Percentiles rank a stretch among this genome's conserved stretches.
These are phyloP conservation scores for Scenedesmus sp. DNA, from an alignment of 163 green algal species.

Conservation along the genomic window DNA sequence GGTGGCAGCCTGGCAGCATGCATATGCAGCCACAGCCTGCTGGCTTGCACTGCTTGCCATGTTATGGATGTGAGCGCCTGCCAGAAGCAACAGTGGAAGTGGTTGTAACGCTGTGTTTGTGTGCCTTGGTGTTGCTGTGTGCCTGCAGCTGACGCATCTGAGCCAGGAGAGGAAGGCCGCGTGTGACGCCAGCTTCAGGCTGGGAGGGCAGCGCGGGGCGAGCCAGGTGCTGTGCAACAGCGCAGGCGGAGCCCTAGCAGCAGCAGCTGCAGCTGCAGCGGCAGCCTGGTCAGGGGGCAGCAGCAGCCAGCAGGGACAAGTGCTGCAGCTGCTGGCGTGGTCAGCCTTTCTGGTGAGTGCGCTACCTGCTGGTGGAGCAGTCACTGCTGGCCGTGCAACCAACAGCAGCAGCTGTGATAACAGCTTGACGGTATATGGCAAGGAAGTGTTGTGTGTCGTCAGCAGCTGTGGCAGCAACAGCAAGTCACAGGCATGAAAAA, in stretches of 20 bases:
- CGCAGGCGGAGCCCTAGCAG: conserved; percentile 47
- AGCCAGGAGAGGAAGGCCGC: conserved; percentile 47
- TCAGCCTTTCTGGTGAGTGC: conserved; percentile 38
- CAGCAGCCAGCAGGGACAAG: not conserved
- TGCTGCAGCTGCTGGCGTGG: conserved; percentile 13
- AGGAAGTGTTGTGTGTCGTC: too few relatives aligned
- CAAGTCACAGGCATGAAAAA: too few relatives aligned
- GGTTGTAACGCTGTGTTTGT: not conserved
- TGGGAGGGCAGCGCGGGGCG: conserved; percentile 29
- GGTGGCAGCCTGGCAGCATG: not conserved
- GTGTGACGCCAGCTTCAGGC: conserved; percentile 48
- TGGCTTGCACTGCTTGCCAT: not conserved
- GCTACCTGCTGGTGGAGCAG: too few relatives aligned
- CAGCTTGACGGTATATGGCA: not conserved
- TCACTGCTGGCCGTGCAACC: not conserved
- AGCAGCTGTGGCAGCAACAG: too few relatives aligned
- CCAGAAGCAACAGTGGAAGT: not conserved
- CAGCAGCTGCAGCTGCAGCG: not conserved
- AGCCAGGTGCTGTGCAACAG: conserved; percentile 63
- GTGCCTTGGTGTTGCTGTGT: not conserved
- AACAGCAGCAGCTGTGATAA: not conserved
- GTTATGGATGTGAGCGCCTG: not conserved
- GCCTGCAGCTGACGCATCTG: conserved; percentile 51
- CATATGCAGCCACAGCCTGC: not conserved
- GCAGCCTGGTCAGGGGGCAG: not conserved